These are phyloP conservation scores for Coniophora puteana DNA, from an alignment of 1,284 basidiomycete genomes.

Conservation along the genomic window DNA sequence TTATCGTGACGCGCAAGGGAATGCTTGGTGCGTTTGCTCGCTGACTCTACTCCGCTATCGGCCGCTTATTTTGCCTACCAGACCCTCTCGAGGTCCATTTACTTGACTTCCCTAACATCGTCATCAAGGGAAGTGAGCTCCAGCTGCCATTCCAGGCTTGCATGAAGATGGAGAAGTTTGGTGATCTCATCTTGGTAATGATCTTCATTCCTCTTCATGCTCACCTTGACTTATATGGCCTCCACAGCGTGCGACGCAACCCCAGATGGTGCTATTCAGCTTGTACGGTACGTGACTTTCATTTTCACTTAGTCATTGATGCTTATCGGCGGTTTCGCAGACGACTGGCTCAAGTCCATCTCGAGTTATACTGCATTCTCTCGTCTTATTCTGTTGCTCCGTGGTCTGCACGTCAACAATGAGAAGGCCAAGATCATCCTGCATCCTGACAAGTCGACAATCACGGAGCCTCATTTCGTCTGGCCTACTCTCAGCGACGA, in stretches of 20 bases:
- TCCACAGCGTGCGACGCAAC: slow-evolving; percentile 84
- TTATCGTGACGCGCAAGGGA: slow-evolving; percentile 99
- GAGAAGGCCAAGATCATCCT: slow-evolving; percentile 98
- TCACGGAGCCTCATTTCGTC: slow-evolving; percentile 97
- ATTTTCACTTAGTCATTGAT: neutral
- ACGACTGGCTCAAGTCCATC: slow-evolving; percentile 99
- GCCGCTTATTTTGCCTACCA: slow-evolving; percentile 23
- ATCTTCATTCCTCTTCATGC: neutral
- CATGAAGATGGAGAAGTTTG: slow-evolving; percentile 99
- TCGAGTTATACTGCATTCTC: slow-evolving; percentile 99
- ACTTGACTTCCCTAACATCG: slow-evolving; percentile 99
- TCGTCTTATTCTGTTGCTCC: slow-evolving; percentile 90
- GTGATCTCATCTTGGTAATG: slow-evolving; percentile 87
- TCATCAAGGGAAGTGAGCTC: slow-evolving; percentile 98
- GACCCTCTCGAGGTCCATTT: slow-evolving; percentile 97
- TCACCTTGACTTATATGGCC: slow-evolving; percentile 7
- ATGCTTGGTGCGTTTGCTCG: slow-evolving; percentile 76
- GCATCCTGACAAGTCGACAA: slow-evolving; percentile 89
- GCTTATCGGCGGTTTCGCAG: slow-evolving; percentile 34
- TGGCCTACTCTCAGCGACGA: slow-evolving; percentile 96
- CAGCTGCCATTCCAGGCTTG: slow-evolving; percentile 99
- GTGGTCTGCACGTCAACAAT: slow-evolving; percentile 98
- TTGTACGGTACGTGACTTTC: slow-evolving; percentile 67
- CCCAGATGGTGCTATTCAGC: slow-evolving; percentile 99
- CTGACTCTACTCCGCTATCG: neutral